These are phyloP conservation scores for Colletotrichum zoysiae DNA, from an alignment of 2,329 filamentous ascomycete species.

Conservation along the genomic window DNA sequence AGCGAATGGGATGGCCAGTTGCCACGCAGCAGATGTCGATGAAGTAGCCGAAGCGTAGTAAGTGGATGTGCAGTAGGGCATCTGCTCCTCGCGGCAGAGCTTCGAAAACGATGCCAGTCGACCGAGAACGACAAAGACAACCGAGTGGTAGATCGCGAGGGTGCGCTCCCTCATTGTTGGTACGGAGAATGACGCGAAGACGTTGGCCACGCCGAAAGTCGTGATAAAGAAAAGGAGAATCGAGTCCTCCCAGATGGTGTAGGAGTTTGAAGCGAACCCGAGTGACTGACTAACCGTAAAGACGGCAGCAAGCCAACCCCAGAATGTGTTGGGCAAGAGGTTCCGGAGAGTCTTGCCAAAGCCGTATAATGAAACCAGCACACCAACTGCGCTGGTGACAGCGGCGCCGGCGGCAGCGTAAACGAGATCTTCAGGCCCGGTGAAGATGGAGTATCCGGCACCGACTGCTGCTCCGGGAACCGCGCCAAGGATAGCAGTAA, in stretches of 20 bases:
- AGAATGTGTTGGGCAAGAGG: slow-evolving; percentile 79
- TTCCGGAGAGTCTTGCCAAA: slow-evolving; percentile 60
- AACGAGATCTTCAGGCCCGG: slow-evolving; percentile 52
- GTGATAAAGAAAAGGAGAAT: slow-evolving; percentile 92
- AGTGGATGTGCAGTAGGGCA: slow-evolving; percentile 95
- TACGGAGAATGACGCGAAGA: slow-evolving; percentile 81
- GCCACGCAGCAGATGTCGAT: slow-evolving; percentile 93
- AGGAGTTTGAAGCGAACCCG: slow-evolving; percentile 97
- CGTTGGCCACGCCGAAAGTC: slow-evolving; percentile 84
- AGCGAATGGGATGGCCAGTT: slow-evolving; percentile 83
- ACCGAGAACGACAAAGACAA: slow-evolving; percentile 83
- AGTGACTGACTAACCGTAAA: slow-evolving; percentile 90
- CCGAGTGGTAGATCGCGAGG: slow-evolving; percentile 85
- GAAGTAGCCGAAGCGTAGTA: slow-evolving; percentile 94
- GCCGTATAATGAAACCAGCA: slow-evolving; percentile 57
- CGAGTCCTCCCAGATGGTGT: slow-evolving; percentile 98
- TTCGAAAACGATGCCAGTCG: slow-evolving; percentile 88
- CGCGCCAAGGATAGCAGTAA: slow-evolving; percentile 52
- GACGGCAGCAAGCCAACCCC: slow-evolving; percentile 87
- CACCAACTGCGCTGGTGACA: slow-evolving; percentile 59
- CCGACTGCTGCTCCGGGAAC: slow-evolving; percentile 52
- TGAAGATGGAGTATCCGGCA: slow-evolving; percentile 49
- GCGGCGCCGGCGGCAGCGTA: slow-evolving; percentile 54
- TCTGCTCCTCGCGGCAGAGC: slow-evolving; percentile 96
- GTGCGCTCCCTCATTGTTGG: slow-evolving; percentile 75